phyloP scores from a whole-genome alignment of 2,329 filamentous ascomycete species.

The Ophiostoma sp. region DNA sequence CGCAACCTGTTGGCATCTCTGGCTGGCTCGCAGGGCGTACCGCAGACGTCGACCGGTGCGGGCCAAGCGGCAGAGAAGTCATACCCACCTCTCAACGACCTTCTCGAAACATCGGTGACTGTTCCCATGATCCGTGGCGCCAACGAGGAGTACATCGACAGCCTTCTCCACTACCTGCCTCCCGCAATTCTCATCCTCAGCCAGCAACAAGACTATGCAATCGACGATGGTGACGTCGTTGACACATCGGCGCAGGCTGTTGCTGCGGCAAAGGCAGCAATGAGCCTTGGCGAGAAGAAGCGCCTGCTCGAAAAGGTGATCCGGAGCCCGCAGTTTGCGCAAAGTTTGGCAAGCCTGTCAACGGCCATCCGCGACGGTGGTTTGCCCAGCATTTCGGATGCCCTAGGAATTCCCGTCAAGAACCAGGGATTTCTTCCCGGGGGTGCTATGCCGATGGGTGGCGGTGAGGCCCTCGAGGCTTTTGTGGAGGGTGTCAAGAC shows the following conservation, averaged over 20 bases:
- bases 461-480: slow-evolving; percentile 80
- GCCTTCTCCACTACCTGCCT: slow-evolving; percentile 71
- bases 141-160: slow-evolving; percentile 62
- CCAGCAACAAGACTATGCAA: slow-evolving; percentile 49
- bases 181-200: slow-evolving; percentile 71
- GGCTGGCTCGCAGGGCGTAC: slow-evolving; percentile 48
- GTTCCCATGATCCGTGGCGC: slow-evolving; percentile 66
- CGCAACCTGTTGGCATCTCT: slow-evolving; percentile 86
- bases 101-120: slow-evolving; percentile 72
- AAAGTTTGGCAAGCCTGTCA: slow-evolving; percentile 78
- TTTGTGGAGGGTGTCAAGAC: slow-evolving; percentile 87
- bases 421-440: slow-evolving; percentile 78
- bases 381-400: slow-evolving; percentile 81
- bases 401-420: slow-evolving; percentile 70
- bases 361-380: slow-evolving; percentile 86
- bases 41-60: background rate
- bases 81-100: slow-evolving; percentile 80
- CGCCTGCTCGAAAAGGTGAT: slow-evolving; percentile 74
- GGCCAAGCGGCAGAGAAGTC: slow-evolving; percentile 50
- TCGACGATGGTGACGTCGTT: slow-evolving; percentile 42
- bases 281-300: slow-evolving; percentile 73
- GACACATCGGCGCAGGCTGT: slow-evolving; percentile 65
- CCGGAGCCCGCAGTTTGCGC: slow-evolving; percentile 82
- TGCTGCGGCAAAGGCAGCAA: slow-evolving; percentile 66
- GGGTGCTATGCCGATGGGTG: slow-evolving; percentile 74